A percentile compares a stretch with the other conserved stretches of the same genome.
Evolutionary conservation across 805 yeast genomes (phyloP).

Genomic region (Metschnikowia lachancei): DNA sequence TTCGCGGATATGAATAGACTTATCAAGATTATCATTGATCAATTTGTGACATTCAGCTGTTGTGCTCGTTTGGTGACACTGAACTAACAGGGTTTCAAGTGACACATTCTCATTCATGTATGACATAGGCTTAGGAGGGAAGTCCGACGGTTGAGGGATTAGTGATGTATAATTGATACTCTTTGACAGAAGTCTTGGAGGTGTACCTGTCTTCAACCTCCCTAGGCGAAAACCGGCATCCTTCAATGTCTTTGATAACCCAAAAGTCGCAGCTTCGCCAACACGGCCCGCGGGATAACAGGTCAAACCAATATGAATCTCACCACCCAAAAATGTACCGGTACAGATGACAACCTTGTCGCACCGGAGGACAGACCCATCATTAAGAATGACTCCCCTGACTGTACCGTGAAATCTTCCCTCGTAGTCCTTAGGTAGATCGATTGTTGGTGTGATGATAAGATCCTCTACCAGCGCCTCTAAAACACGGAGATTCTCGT

Average conservation of each 20-base stretch:
- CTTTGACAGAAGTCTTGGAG: slow-evolving; percentile 75
- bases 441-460: slow-evolving; percentile 48
- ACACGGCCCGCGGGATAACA: slow-evolving; percentile 88
- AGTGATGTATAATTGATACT: slow-evolving; percentile 69
- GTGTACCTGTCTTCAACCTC: slow-evolving; percentile 94
- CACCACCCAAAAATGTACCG: slow-evolving; percentile 93
- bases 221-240: slow-evolving; percentile 83
- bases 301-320: slow-evolving; percentile 84
- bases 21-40: slow-evolving; percentile 65
- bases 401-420: slow-evolving; percentile 49
- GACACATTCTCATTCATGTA: slow-evolving; percentile 68
- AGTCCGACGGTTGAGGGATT: slow-evolving; percentile 73
- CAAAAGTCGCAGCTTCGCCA: slow-evolving; percentile 89
- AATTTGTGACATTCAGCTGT: slow-evolving; percentile 71
- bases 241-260: slow-evolving; percentile 73
- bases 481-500: slow-evolving; percentile 55
- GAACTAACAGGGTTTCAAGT: slow-evolving; percentile 53
- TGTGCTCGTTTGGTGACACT: slow-evolving; percentile 78
- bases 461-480: slow-evolving; percentile 85
- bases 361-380: slow-evolving; percentile 61
- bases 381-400: slow-evolving; percentile 68
- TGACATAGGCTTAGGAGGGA: slow-evolving; percentile 88
- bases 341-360: slow-evolving; percentile 83
- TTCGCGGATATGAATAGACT: slow-evolving; percentile 87
- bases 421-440: slow-evolving; percentile 24